Conservation (phyloP, 129 eudicot species). For the Tanacetum coccineum region DNA sequence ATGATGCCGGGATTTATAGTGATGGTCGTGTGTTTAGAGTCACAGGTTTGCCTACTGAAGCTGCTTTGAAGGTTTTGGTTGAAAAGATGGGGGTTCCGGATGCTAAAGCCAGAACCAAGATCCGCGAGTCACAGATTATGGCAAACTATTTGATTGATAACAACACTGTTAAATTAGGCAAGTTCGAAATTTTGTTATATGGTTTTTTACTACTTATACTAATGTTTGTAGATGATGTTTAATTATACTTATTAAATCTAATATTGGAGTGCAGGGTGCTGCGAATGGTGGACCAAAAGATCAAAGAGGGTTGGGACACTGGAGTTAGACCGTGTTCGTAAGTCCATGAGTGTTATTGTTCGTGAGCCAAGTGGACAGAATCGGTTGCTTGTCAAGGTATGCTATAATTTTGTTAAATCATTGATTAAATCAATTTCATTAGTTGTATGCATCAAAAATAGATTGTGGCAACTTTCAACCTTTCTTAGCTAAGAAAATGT, state of each 20-base stretch:
- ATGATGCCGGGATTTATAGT: constrained; percentile 71
- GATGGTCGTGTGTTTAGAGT: constrained; percentile 50
- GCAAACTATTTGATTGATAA: constrained; percentile 51
- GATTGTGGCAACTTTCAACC: too few relatives aligned
- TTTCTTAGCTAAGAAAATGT: too few relatives aligned
- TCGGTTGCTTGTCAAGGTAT: constrained; percentile 85
- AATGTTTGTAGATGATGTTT: background rate
- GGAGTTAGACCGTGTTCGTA: constrained; percentile 88
- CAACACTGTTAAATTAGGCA: constrained; percentile 45
- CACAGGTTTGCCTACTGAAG: constrained; percentile 88
- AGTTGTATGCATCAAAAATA: too few relatives aligned
- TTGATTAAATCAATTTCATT: background rate
- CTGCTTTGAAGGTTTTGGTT: constrained; percentile 83
- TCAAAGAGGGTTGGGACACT: constrained; percentile 72
- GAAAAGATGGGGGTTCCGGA: constrained; percentile 88
- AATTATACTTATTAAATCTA: background rate
- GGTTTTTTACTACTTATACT: background rate
- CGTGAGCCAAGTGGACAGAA: constrained; percentile 56
- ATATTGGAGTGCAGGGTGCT: constrained; percentile 40
- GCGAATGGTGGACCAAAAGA: constrained; percentile 72
- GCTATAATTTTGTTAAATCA: background rate
- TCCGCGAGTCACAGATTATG: constrained; percentile 40
- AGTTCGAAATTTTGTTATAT: constrained; percentile 6
- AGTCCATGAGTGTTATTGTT: constrained; percentile 82
- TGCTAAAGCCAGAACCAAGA: constrained; percentile 44